Base-by-base conservation (phyloP, 2,329 filamentous ascomycete genomes). In the Colletotrichum graminicola region DNA sequence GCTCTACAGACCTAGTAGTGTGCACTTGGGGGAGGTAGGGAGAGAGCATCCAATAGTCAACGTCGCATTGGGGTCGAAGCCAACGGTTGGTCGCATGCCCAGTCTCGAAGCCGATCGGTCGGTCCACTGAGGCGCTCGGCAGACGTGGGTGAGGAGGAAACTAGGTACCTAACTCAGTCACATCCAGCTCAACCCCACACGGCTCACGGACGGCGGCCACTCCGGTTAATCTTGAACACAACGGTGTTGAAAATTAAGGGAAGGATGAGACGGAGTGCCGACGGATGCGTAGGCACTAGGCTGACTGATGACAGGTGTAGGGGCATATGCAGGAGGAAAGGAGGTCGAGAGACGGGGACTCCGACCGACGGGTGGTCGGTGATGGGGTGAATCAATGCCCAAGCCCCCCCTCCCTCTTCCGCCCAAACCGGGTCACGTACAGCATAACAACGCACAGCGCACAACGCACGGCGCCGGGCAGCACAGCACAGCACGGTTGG, bases 51-150 rank as follows among this genome's bases (percentile, higher is more conserved):
- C 16, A 45, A 12, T 51, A 41, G 47, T 32, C 49, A 49, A 61
- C 62, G 62, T 70, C 34, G 49, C 67, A 70, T 66, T 61, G 62
- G 67, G 54, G 29, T 55, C 52, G 59, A 67, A 34, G 41, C 62
- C 21, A 57, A 66, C 56, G 62, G 63, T 36, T 16, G 49, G 26
- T 29, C 49, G 23, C 34, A 43, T 52, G 47, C 47, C 62, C 51
- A 57, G 41, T 36, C 21, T 66, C 39, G 45, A 56, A 47, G 63
- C n/a, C 43, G 26, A 69, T 62, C 54, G 52, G n/a, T 29, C n/a
- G n/a, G n/a, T n/a, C n/a, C 16, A 14, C 12, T 7, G 29, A 29
- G 14, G 47, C 43, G 26, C 7, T 39, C n/a, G 43, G 59, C n/a
- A 39, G 16, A 26, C 23, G n/a, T 36, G n/a, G 45, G 26, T n/a